Evolutionary conservation across 257 asterid genomes (phyloP).

Genomic region (Capsicum chinense): DNA sequence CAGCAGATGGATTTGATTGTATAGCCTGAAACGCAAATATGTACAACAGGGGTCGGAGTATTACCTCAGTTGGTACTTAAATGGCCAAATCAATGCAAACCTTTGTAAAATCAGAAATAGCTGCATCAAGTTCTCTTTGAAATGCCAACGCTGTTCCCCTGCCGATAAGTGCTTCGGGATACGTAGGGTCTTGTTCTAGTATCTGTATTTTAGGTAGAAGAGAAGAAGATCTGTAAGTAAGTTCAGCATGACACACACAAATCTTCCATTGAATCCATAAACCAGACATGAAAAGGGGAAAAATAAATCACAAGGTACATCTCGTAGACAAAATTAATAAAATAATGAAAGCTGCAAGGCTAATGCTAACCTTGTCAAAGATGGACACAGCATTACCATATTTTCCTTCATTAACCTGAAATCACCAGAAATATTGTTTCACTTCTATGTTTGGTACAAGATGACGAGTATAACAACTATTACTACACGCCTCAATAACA

Average conservation of each 20-base stretch:
- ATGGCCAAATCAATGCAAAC: constrained; percentile 46
- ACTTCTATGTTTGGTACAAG: constrained; percentile 12
- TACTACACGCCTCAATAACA: background rate
- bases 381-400: constrained; percentile 84
- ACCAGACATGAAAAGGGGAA: constrained; percentile 9
- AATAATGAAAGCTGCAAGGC: constrained; percentile 12
- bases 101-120: constrained; percentile 94
- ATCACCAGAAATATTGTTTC: constrained; percentile 40
- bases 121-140: constrained; percentile 90
- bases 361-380: constrained; percentile 78
- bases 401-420: constrained; percentile 96
- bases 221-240: constrained; percentile 23
- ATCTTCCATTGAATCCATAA: constrained; percentile 31
- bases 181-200: constrained; percentile 83
- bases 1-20: constrained; percentile 88
- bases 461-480: constrained; percentile 2
- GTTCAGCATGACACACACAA: constrained; percentile 30
- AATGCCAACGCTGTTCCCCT: constrained; percentile 99
- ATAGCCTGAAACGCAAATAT: constrained; percentile 61
- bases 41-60: constrained; percentile 4
- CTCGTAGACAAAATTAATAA: constrained; percentile 22
- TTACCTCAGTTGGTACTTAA: background rate
- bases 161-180: constrained; percentile 96
- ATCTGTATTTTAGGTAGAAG: constrained; percentile 56
- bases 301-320: constrained; percentile 24